Evolutionary conservation across 345 rosid genomes (phyloP).

Genomic region (Syzygium aqueum): DNA sequence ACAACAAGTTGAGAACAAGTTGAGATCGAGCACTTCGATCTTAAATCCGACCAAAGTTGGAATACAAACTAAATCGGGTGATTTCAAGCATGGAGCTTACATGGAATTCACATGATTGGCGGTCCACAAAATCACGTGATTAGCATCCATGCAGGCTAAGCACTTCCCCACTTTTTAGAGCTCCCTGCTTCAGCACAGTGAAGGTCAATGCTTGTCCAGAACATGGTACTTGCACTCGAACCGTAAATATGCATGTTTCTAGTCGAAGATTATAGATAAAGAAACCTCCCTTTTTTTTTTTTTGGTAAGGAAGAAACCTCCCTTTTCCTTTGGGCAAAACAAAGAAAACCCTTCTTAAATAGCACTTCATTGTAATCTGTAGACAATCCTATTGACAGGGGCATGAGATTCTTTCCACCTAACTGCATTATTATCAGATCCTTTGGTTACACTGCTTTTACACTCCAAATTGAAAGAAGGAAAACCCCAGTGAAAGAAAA

Average conservation of each 20-base stretch:
- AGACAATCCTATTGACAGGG: background rate
- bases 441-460: background rate
- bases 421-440: slow-evolving; percentile 2
- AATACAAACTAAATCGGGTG: background rate
- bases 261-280: background rate
- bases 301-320: background rate
- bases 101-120: background rate
- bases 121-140: background rate
- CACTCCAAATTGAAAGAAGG: slow-evolving; percentile 1
- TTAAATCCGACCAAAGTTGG: background rate
- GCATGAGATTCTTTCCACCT: background rate
- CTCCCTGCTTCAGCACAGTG: background rate
- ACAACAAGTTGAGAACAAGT: too few relatives aligned
- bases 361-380: background rate
- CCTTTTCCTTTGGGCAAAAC: background rate
- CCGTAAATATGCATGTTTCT: background rate
- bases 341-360: background rate
- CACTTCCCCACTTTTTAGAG: background rate
- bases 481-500: background rate
- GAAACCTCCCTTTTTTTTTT: background rate
- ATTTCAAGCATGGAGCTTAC: background rate
- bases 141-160: background rate
- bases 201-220: background rate
- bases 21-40: background rate
- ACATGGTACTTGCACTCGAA: background rate